Percentiles rank a stretch among this genome's conserved stretches.
Conservation (phyloP, 305 asterid genomes). For the Rubia peregrina region DNA sequence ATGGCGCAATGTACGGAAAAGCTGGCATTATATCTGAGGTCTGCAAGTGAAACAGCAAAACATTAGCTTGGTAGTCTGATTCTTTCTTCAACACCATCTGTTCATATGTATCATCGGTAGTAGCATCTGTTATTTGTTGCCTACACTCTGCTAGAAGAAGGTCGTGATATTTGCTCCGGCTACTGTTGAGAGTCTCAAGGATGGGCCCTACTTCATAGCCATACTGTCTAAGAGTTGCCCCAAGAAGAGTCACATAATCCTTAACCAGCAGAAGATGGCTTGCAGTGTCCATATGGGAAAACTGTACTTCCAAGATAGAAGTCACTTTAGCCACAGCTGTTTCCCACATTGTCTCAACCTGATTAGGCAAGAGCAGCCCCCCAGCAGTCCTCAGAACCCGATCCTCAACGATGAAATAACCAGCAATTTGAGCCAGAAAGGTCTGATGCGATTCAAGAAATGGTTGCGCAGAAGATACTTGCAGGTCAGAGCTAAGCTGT, state of each 20-base stretch:
- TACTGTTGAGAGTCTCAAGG: conserved; percentile 67
- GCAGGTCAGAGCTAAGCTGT: conserved; percentile 86
- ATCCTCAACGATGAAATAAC: conserved; percentile 86
- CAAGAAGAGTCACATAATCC: conserved; percentile 89
- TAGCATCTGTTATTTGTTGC: conserved; percentile 52
- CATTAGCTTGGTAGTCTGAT: conserved; percentile 84
- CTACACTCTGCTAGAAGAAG: conserved; percentile 77
- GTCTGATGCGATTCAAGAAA: conserved; percentile 70
- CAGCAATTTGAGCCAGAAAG: conserved; percentile 80
- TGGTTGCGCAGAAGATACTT: conserved; percentile 64
- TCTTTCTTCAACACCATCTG: conserved; percentile 96
- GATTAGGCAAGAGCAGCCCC: conserved; percentile 58
- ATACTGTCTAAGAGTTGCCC: conserved; percentile 78
- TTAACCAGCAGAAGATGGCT: conserved; percentile 84
- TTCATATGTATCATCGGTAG: conserved; percentile 48
- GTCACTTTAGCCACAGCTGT: conserved; percentile 66
- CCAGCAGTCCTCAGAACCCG: conserved; percentile 89
- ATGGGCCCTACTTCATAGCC: conserved; percentile 75
- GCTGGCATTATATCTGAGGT: conserved; percentile 96
- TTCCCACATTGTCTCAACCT: conserved; percentile 95
- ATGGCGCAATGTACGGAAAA: conserved; percentile 89
- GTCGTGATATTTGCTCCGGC: conserved; percentile 77
- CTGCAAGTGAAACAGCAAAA: conserved; percentile 77
- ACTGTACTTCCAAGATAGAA: conserved; percentile 62
- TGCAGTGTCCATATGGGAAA: conserved; percentile 68